Percentiles rank a stretch among this genome's conserved stretches.
These are phyloP conservation scores for Arthrobotrys sphaeroides DNA, from an alignment of 2,329 filamentous ascomycete species.

Conservation along the genomic window DNA sequence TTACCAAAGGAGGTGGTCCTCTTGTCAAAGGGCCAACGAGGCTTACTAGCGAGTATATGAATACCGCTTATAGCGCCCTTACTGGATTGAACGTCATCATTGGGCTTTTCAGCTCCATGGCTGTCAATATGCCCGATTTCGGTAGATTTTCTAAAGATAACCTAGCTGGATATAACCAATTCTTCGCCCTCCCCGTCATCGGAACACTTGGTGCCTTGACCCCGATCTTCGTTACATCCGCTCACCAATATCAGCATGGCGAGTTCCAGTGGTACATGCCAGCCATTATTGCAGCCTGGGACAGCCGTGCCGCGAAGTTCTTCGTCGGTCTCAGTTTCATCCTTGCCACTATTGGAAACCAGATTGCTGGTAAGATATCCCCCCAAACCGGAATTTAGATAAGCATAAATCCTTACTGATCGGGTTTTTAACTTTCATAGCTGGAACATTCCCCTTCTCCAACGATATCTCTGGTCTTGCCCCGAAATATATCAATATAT, in stretches of 20 bases:
- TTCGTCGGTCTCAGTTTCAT: slow-evolving; percentile 62
- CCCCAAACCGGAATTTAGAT: neutral
- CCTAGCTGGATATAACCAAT: slow-evolving; percentile 63
- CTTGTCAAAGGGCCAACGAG: slow-evolving; percentile 61
- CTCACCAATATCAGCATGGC: slow-evolving; percentile 64
- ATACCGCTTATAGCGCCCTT: slow-evolving; percentile 63
- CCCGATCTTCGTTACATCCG: slow-evolving; percentile 65
- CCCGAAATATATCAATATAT: slow-evolving; percentile 67
- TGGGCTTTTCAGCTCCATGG: slow-evolving; percentile 65
- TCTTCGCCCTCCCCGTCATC: slow-evolving; percentile 65
- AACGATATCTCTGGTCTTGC: slow-evolving; percentile 67
- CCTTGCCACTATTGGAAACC: slow-evolving; percentile 63
- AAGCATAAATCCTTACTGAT: too few relatives aligned
- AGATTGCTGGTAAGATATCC: slow-evolving; percentile 60
- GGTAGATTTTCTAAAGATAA: slow-evolving; percentile 63
- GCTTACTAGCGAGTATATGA: slow-evolving; percentile 62
- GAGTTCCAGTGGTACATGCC: slow-evolving; percentile 66
- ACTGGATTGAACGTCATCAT: slow-evolving; percentile 65
- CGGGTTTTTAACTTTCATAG: slow-evolving; percentile 63
- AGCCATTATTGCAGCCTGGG: slow-evolving; percentile 64
- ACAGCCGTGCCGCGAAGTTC: slow-evolving; percentile 63
- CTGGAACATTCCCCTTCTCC: slow-evolving; percentile 67
- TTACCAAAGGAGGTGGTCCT: slow-evolving; percentile 63
- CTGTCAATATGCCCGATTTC: slow-evolving; percentile 66
- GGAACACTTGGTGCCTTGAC: slow-evolving; percentile 64